Evolutionary conservation across 1,139 yeast species (phyloP), one percentile per base, ranked within the genome.

Genomic region (Taphrina populina): DNA sequence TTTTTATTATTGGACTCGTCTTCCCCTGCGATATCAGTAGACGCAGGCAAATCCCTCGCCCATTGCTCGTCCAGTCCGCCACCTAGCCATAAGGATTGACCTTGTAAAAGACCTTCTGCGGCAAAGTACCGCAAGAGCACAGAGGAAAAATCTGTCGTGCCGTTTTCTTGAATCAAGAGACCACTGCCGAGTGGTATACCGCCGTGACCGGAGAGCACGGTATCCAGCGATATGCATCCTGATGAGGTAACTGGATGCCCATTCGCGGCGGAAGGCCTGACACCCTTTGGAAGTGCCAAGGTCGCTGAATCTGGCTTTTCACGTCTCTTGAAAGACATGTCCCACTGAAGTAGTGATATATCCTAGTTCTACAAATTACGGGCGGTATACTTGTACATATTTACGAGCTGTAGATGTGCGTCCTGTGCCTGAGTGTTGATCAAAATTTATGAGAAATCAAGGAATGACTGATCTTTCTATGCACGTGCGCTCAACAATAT

Each of bases 81-180:
- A 1, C 84, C 84, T 21, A 88, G 75, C 21, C 52, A 52, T 24
- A 83, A 76, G 15, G 56, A 58, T 2, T 72, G 68, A 11, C 64
- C 63, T 57, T 90, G 95, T 1, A 81, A 66, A 2, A 88, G 71
- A 10, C 96, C 95, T 66, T 87, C 95, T 0, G 95, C 77, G 0
- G 87, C 82, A 73, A 82, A 86, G 2, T 81, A 74, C 61, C 92
- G 79, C 34, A 83, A 68, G 35, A 92, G 64, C 10, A 86, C 82
- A n/a, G 88, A 78, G 2, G 85, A 77, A 67, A 88, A 92, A 66
- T 92, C 97, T 0, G 98, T 90, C 13, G 94, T 83, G 0, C 95
- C 95, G 11, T 81, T 77, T 66, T 92, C 98, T 66, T 88, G 92
- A 2, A 92, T 67, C 15, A 90, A 68, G 40, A 88, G 66, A 4